Percentiles rank a stretch among this genome's conserved stretches.
phyloP scores from a whole-genome alignment of 2,329 filamentous ascomycete species.

The Aphanocladium album region DNA sequence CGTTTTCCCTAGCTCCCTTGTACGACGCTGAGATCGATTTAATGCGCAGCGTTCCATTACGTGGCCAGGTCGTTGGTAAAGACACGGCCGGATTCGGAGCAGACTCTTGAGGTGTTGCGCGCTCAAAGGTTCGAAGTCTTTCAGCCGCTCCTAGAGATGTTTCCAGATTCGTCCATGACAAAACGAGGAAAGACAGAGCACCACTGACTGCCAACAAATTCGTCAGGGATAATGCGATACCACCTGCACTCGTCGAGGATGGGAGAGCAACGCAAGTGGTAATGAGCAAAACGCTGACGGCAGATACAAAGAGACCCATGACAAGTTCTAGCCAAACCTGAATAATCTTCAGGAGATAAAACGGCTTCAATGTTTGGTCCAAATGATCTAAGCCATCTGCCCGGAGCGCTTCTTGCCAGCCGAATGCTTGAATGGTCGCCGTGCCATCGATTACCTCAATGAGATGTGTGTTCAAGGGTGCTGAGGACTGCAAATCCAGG shows the following conservation, averaged over 20 bases:
- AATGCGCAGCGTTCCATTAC: conserved; percentile 22
- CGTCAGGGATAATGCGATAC: conserved; percentile 22
- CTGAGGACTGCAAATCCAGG: conserved; percentile 25
- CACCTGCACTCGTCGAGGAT: conserved; percentile 22
- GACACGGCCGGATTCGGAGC: conserved; percentile 12
- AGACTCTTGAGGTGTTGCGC: conserved; percentile 20
- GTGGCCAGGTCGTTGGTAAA: conserved; percentile 23
- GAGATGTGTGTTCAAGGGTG: conserved; percentile 24
- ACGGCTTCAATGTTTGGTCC: conserved; percentile 26
- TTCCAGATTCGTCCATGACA: conserved; percentile 28
- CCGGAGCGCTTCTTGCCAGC: conserved; percentile 21
- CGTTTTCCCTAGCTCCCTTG: neutral
- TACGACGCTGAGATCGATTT: conserved; percentile 26
- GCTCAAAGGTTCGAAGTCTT: conserved; percentile 22
- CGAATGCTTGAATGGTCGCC: conserved; percentile 31
- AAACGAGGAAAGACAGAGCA: conserved; percentile 25
- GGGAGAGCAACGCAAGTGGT: conserved; percentile 34
- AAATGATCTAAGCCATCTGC: conserved; percentile 24
- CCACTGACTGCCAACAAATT: conserved; percentile 25
- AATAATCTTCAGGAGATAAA: conserved; percentile 40
- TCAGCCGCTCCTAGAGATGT: conserved; percentile 22
- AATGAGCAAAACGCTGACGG: conserved; percentile 41
- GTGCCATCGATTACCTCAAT: conserved; percentile 23
- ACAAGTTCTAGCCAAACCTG: conserved; percentile 46
- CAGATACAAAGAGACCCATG: conserved; percentile 40